A percentile compares a stretch with the other conserved stretches of the same genome.
Evolutionary conservation across 192 early-diverging fungal species (phyloP).

Genomic region (Mycoemilia scoparia): DNA sequence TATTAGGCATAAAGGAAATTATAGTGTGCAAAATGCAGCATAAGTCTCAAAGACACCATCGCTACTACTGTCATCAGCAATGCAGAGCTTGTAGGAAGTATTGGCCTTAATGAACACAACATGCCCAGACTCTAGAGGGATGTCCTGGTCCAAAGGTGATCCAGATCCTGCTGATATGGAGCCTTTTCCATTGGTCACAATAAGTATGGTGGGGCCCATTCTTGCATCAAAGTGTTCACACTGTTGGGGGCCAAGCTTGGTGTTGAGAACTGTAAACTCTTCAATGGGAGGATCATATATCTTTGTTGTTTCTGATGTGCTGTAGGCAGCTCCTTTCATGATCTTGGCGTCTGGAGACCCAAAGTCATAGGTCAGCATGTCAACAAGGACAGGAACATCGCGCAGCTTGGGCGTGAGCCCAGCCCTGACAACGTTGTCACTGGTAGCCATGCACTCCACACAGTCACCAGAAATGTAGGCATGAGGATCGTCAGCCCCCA

Average conservation of each 20-base stretch:
- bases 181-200: conserved; percentile 68
- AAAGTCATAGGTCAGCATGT: conserved; percentile 83
- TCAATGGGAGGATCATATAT: conserved; percentile 93
- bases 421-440: conserved; percentile 91
- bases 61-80: no score
- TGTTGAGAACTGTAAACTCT: conserved; percentile 75
- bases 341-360: conserved; percentile 66
- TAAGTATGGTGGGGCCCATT: conserved; percentile 67
- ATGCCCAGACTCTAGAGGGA: no score
- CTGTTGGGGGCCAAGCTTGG: conserved; percentile 24
- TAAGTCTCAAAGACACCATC: no score
- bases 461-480: conserved; percentile 93
- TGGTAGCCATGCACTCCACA: conserved; percentile 96
- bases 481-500: conserved; percentile 94
- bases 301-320: conserved; percentile 26
- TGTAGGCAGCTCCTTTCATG: conserved; percentile 38
- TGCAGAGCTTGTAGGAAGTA: no score
- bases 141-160: no score
- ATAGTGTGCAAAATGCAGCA: no score
- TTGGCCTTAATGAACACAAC: no score
- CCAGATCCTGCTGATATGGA: no score
- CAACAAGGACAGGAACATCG: conserved; percentile 69
- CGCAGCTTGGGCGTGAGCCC: conserved; percentile 90
- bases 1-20: no score
- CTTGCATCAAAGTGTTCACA: conserved; percentile 37